Evolutionary conservation across 2,329 filamentous ascomycete species (phyloP), one percentile per base, ranked within the genome.

Genomic region (Aspergillus fumigatiaffinis): DNA sequence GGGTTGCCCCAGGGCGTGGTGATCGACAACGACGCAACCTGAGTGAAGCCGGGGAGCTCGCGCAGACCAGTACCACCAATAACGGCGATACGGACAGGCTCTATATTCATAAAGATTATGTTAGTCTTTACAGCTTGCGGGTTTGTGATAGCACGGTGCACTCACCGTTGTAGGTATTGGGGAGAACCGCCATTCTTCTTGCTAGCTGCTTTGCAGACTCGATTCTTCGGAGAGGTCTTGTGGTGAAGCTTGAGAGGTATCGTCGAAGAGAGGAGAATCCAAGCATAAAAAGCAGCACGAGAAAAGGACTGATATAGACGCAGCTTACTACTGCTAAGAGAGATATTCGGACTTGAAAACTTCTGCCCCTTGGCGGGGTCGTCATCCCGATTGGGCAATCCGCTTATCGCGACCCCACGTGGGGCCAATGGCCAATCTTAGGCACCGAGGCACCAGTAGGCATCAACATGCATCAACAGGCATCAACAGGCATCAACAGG

Each of bases 21-120:
- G 55, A 90, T 81, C 67, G 87, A 87, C 66, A 99, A 79, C 28
- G 84, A 84, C 26, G 93, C 92, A 60, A 95, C 87, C 69, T 91
- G 90, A 21, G 86, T 88, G 81, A 94, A 97, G 76, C 89, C 88
- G 28, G 91, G 88, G 64, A 99, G 88, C 66, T 91, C 87, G 73
- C 89, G 87, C 61, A 99, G 88, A 54, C 94, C 94, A 42, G 94
- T 99, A 68, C 94, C 94, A 75, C 92, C 92, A 66, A 96, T 92
- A 55, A 96, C 89, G 73, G 89, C 93, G 70, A 97, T 94, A 66
- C 87, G 85, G 68, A 95, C 87, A 54, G 87, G 84, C 50, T 73
- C 75, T 77, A 56, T 29, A 52, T 41, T 32, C 46, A 9, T 59
- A 48, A 50, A 44, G 54, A 32, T 21, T 9, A 21, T 10, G 38